These are phyloP conservation scores for Salix purpurea DNA, from an alignment of 345 rosid species.

Conservation along the genomic window DNA sequence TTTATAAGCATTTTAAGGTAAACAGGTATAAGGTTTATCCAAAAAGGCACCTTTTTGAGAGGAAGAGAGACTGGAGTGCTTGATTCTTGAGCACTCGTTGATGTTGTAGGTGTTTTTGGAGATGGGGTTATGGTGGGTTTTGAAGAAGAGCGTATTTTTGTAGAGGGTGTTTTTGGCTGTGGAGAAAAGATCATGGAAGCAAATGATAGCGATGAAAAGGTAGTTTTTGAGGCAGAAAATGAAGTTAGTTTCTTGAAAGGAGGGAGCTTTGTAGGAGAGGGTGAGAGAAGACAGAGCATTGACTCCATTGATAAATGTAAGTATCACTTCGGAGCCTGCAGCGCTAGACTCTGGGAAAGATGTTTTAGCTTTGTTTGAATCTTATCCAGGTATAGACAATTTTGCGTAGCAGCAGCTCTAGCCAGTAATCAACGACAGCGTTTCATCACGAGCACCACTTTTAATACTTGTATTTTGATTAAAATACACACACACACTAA, in stretches of 20 bases:
- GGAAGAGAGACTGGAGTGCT: constrained; percentile 12
- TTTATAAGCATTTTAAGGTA: neutral
- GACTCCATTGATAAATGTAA: constrained; percentile 32
- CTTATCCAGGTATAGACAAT: neutral
- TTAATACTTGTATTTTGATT: too few species aligned
- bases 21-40: constrained; percentile 1
- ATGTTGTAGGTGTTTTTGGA: constrained; percentile 15
- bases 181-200: constrained; percentile 28
- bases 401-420: too few species aligned
- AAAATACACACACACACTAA: too few species aligned
- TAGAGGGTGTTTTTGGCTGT: constrained; percentile 7
- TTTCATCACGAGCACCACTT: too few species aligned
- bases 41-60: constrained; percentile 51
- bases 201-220: constrained; percentile 9
- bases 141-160: constrained; percentile 14
- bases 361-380: neutral
- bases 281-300: constrained; percentile 21
- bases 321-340: neutral
- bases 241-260: constrained; percentile 11
- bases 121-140: constrained; percentile 21
- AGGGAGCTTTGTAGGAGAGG: constrained; percentile 12
- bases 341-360: too few species aligned
- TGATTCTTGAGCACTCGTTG: constrained; percentile 6
- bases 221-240: constrained; percentile 17
- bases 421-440: too few species aligned